phyloP scores from a whole-genome alignment of 176 grass and related monocot species.

The Echinochloa phyllopogon region DNA sequence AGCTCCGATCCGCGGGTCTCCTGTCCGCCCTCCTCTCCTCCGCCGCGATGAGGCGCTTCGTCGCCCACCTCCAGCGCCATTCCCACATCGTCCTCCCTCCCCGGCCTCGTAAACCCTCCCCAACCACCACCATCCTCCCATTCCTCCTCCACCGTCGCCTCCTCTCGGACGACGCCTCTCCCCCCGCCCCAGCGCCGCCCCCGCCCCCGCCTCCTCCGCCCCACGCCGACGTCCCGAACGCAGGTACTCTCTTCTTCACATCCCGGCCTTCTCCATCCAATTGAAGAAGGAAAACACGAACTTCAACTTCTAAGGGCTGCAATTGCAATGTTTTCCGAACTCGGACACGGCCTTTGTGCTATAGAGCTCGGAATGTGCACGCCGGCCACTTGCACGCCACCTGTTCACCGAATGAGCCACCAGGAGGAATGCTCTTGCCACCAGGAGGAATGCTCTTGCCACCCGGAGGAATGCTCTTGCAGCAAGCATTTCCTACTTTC shows the following conservation, averaged over 20 bases:
- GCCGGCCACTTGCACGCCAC: not conserved
- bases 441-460: not conserved
- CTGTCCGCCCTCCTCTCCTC: not conserved
- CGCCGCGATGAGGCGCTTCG: slow-evolving; percentile 56
- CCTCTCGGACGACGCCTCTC: slow-evolving; percentile 23
- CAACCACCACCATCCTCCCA: slow-evolving; percentile 19
- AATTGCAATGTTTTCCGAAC: not conserved
- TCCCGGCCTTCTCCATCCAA: not conserved
- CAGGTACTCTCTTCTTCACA: slow-evolving; percentile 36
- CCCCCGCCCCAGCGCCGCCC: not conserved
- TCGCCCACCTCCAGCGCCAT: slow-evolving; percentile 37
- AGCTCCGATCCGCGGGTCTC: not conserved
- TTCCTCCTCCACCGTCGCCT: slow-evolving; percentile 31
- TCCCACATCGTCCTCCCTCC: slow-evolving; percentile 3
- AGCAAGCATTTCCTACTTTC: not conserved
- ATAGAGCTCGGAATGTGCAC: not conserved
- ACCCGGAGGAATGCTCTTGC: not conserved
- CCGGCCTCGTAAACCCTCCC: not conserved
- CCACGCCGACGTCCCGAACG: slow-evolving; percentile 36
- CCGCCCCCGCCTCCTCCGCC: slow-evolving; percentile 12
- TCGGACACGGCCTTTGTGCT: not conserved
- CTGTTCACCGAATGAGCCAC: slow-evolving; percentile 19
- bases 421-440: not conserved
- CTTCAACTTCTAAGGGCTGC: not conserved
- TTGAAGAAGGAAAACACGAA: not conserved